Conservation (phyloP, 305 asterid genomes). For the Fraxinus platypoda region DNA sequence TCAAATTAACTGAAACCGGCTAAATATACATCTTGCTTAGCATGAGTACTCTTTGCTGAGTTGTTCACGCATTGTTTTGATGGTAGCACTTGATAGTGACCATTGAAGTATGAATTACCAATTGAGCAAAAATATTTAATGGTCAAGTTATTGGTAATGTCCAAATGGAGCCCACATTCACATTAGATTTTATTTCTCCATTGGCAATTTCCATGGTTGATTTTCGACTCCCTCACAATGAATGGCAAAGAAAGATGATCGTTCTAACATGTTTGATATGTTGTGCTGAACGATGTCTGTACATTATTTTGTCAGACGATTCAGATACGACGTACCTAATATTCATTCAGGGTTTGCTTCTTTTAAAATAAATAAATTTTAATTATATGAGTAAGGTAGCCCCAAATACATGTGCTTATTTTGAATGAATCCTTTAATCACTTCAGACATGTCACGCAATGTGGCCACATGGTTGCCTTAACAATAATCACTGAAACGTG, state of each 20-base stretch:
- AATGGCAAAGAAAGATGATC: not conserved
- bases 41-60: constrained; percentile 20
- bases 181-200: not conserved
- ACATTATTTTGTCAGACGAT: not conserved
- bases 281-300: not conserved
- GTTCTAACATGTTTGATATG: not conserved
- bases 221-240: not conserved
- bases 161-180: not conserved
- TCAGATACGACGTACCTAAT: not conserved
- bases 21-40: too few relatives aligned
- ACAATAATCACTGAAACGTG: constrained; percentile 46
- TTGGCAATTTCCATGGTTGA: not conserved
- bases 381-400: constrained; percentile 17
- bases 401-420: constrained; percentile 41
- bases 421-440: constrained; percentile 29
- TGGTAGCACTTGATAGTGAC: constrained; percentile 18
- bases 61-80: constrained; percentile 22
- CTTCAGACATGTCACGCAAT: constrained; percentile 29
- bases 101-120: constrained; percentile 1
- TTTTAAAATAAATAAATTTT: not conserved
- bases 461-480: constrained; percentile 36
- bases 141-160: constrained; percentile 1
- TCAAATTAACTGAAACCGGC: too few relatives aligned
- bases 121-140: constrained; percentile 13
- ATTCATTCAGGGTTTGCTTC: not conserved